A percentile compares a stretch with the other conserved stretches of the same genome.
Evolutionary conservation across 2,329 filamentous ascomycete species (phyloP).

Genomic region (Claviceps sp.): DNA sequence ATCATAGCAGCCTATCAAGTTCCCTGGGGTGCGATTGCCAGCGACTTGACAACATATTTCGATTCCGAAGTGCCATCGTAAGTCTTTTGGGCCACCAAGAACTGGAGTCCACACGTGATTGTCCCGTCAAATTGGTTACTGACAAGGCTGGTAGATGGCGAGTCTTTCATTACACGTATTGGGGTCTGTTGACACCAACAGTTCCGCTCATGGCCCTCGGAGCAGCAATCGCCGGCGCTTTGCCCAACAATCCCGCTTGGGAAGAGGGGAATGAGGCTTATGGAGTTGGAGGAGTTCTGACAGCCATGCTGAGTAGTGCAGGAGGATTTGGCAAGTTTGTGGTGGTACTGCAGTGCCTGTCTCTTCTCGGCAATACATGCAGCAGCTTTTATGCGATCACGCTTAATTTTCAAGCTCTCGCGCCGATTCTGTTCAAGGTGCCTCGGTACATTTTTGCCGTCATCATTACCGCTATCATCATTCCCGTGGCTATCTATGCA

Average conservation of each 20-base stretch:
- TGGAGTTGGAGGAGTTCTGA: constrained; percentile 44
- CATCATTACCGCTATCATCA: constrained; percentile 43
- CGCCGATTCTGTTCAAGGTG: constrained; percentile 40
- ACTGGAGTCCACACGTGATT: no score
- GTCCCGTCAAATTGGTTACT: not conserved
- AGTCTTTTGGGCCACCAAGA: constrained; percentile 9
- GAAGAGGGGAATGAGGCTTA: constrained; percentile 37
- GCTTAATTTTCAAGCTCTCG: constrained; percentile 49
- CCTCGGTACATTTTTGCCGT: constrained; percentile 45
- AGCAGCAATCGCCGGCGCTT: constrained; percentile 48
- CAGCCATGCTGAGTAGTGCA: constrained; percentile 42
- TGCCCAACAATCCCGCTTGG: constrained; percentile 40
- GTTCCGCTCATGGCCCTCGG: constrained; percentile 49
- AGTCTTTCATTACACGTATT: constrained; percentile 43
- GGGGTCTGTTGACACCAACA: constrained; percentile 40
- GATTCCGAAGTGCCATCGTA: constrained; percentile 39
- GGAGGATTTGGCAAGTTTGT: constrained; percentile 50
- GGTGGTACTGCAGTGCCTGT: constrained; percentile 43
- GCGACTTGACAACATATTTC: constrained; percentile 49
- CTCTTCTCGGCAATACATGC: constrained; percentile 44
- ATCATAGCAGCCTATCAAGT: constrained; percentile 51
- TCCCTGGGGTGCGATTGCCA: constrained; percentile 44
- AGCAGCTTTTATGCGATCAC: constrained; percentile 49
- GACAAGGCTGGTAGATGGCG: constrained; percentile 16
- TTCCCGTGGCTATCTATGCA: constrained; percentile 43